These are phyloP conservation scores for Didymella pinodella DNA, from an alignment of 2,329 filamentous ascomycete species.

Conservation along the genomic window DNA sequence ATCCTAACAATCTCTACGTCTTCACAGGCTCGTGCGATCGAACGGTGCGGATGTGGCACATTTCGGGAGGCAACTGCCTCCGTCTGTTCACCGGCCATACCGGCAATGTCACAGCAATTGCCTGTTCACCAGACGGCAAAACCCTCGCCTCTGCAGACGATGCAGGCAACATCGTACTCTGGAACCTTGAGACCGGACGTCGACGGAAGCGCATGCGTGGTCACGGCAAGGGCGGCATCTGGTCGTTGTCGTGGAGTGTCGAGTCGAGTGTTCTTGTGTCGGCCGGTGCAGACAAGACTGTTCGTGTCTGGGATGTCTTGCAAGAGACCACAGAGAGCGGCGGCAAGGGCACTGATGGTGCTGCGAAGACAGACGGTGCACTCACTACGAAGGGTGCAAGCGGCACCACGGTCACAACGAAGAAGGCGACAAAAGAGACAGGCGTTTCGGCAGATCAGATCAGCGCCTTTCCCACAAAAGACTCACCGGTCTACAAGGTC, in stretches of 20 bases:
- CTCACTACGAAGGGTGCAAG: conserved; percentile 60
- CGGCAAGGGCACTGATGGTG: conserved; percentile 61
- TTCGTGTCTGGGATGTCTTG: conserved; percentile 91
- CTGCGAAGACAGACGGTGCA: conserved; percentile 60
- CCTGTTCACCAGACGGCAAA: conserved; percentile 87
- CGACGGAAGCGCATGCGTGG: conserved; percentile 92
- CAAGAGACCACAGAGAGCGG: conserved; percentile 65
- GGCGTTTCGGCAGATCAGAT: conserved; percentile 93
- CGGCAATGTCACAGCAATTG: conserved; percentile 83
- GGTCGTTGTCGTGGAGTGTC: conserved; percentile 90
- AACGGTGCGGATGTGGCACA: conserved; percentile 95
- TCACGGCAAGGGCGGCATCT: conserved; percentile 91
- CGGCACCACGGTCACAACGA: conserved; percentile 51
- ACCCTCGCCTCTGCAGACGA: conserved; percentile 90
- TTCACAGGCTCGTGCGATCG: conserved; percentile 95
- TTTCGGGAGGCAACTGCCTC: conserved; percentile 85
- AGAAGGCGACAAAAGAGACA: conserved; percentile 87
- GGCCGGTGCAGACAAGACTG: conserved; percentile 88
- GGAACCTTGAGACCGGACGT: conserved; percentile 88
- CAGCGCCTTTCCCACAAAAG: conserved; percentile 93
- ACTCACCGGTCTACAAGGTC: conserved; percentile 91
- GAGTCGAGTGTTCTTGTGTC: conserved; percentile 92
- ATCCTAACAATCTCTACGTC: conserved; percentile 91
- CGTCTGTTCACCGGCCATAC: conserved; percentile 92
- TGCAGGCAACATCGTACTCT: conserved; percentile 88